These are phyloP conservation scores for Trametes gibbosa DNA, from an alignment of 768 basidiomycete species.

Conservation along the genomic window DNA sequence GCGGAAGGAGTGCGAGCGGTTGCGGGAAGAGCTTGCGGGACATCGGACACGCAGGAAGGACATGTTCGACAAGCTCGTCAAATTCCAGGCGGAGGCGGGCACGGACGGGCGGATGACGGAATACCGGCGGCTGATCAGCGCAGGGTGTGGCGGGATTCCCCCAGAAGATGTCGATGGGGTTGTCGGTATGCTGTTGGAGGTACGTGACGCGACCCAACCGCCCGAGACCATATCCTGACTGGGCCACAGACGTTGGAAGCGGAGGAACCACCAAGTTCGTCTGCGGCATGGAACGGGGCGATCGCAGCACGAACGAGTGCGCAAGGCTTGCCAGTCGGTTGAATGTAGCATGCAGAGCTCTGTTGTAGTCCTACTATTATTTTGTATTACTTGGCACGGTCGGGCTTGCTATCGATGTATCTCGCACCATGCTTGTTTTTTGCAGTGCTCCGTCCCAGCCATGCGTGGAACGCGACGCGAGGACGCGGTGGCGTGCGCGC, in stretches of 20 bases:
- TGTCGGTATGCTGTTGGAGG: slow-evolving; percentile 82
- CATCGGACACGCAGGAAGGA: slow-evolving; percentile 66
- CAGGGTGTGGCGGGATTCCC: slow-evolving; percentile 85
- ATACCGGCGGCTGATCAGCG: slow-evolving; percentile 84
- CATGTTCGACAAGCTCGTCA: slow-evolving; percentile 73
- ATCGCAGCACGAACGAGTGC: slow-evolving; percentile 3
- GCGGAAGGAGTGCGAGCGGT: slow-evolving; percentile 51
- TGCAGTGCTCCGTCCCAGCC: background rate
- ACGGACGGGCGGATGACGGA: slow-evolving; percentile 87
- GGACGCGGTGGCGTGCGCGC: slow-evolving; percentile 18
- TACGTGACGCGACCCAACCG: slow-evolving; percentile 31
- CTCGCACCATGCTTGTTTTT: background rate
- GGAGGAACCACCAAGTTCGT: slow-evolving; percentile 70
- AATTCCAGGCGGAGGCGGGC: slow-evolving; percentile 85
- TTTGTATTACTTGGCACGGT: slow-evolving; percentile 16
- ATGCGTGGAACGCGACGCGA: slow-evolving; percentile 4
- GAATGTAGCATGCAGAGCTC: slow-evolving; percentile 9
- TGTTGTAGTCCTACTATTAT: slow-evolving; percentile 18
- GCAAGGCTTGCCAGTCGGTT: background rate
- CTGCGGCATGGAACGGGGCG: slow-evolving; percentile 38
- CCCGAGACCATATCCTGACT: background rate
- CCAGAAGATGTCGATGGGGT: slow-evolving; percentile 88
- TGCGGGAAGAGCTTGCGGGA: slow-evolving; percentile 64
- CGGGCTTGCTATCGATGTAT: slow-evolving; percentile 11
- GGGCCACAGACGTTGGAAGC: slow-evolving; percentile 68